These are phyloP conservation scores for Pseudocercospora pini-densiflorae DNA, from an alignment of 2,329 filamentous ascomycete genomes.

Conservation along the genomic window DNA sequence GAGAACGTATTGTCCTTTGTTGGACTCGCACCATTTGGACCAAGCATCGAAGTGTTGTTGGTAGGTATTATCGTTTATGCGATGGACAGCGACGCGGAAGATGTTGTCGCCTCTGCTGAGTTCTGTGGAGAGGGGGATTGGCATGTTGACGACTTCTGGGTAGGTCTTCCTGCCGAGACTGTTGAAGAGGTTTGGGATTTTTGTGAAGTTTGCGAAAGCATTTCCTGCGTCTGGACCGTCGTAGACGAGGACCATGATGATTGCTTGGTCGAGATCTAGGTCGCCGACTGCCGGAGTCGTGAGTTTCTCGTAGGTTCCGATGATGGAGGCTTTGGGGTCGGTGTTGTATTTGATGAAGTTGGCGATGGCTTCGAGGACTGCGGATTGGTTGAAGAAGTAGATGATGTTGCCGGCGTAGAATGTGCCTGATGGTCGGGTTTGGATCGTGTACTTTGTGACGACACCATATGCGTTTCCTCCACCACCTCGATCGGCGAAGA, in stretches of 20 bases:
- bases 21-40: conserved; percentile 37
- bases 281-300: conserved; percentile 33
- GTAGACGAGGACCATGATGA: conserved; percentile 44
- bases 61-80: conserved; percentile 31
- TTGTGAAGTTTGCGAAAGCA: conserved; percentile 42
- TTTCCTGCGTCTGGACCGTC: conserved; percentile 40
- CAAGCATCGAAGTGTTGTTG: conserved; percentile 34
- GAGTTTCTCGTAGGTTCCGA: conserved; percentile 42
- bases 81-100: conserved; percentile 43
- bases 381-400: conserved; percentile 13
- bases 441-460: conserved; percentile 11
- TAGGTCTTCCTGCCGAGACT: conserved; percentile 39
- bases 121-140: conserved; percentile 37
- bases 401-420: conserved; percentile 16
- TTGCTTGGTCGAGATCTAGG: conserved; percentile 40
- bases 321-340: conserved; percentile 42
- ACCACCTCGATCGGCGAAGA: conserved; percentile 56
- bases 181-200: conserved; percentile 38
- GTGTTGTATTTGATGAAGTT: conserved; percentile 42
- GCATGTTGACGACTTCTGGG: conserved; percentile 42
- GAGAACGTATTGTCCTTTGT: conserved; percentile 39
- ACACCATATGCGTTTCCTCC: conserved; percentile 52
- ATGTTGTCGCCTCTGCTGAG: conserved; percentile 40
- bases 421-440: conserved; percentile 11
- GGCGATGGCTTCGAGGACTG: conserved; percentile 30